Evolutionary conservation across 345 rosid genomes (phyloP).

Genomic region (Sisymbrium altissimum): DNA sequence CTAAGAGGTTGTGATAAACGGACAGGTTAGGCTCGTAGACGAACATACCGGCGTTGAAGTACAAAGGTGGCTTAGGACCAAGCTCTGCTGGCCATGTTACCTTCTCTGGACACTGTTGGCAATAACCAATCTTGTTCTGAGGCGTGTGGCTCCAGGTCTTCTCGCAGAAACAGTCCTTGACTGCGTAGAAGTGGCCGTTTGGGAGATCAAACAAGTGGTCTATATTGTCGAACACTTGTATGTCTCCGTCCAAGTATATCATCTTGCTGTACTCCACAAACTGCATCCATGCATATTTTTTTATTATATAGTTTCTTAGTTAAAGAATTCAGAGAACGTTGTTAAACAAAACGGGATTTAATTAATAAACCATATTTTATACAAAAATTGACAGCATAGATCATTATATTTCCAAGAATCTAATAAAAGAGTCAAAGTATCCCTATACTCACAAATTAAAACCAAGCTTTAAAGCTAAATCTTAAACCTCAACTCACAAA

Average conservation of each 20-base stretch:
- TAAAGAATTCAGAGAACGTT: not conserved
- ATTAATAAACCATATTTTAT: no score
- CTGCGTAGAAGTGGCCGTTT: slow-evolving; percentile 62
- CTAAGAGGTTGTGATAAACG: slow-evolving; percentile 44
- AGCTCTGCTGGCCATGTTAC: slow-evolving; percentile 52
- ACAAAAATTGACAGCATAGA: no score
- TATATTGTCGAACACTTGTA: slow-evolving; percentile 69
- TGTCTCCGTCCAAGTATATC: slow-evolving; percentile 74
- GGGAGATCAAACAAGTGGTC: slow-evolving; percentile 65
- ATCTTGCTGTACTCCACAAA: slow-evolving; percentile 66
- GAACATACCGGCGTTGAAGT: slow-evolving; percentile 85
- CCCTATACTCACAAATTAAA: not conserved
- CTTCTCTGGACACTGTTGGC: slow-evolving; percentile 72
- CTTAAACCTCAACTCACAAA: not conserved
- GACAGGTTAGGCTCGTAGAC: slow-evolving; percentile 50
- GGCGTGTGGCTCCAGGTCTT: slow-evolving; percentile 64
- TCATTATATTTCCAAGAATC: not conserved
- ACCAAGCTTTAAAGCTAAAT: not conserved
- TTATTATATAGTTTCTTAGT: not conserved
- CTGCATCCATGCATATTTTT: slow-evolving; percentile 32
- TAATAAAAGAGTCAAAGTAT: not conserved
- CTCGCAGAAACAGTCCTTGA: slow-evolving; percentile 78
- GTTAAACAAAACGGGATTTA: not conserved
- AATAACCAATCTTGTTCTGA: slow-evolving; percentile 64
- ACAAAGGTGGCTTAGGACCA: slow-evolving; percentile 62